A percentile compares a stretch with the other conserved stretches of the same genome.
These are phyloP conservation scores for Salvia miltiorrhiza DNA, from an alignment of 257 asterid genomes.

Conservation along the genomic window DNA sequence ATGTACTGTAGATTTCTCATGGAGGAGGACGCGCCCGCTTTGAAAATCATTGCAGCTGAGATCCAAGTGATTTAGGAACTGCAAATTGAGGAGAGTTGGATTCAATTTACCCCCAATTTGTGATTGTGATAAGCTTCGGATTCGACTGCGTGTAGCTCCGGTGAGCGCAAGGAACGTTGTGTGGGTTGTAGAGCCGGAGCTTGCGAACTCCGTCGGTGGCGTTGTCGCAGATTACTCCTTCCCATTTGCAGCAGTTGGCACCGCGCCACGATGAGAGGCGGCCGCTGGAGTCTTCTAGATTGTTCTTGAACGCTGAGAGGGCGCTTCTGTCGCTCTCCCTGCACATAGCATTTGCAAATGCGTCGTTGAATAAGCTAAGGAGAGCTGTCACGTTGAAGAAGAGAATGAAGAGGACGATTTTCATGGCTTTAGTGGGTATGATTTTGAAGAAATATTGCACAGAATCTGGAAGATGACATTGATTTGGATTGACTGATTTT, in stretches of 20 bases:
- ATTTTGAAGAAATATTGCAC: neutral
- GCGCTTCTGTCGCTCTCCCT: constrained; percentile 16
- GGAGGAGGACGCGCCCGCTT: constrained; percentile 19
- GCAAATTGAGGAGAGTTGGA: constrained; percentile 19
- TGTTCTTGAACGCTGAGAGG: constrained; percentile 18
- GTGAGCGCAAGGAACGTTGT: neutral
- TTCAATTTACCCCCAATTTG: constrained; percentile 24
- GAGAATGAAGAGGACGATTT: neutral
- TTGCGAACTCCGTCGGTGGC: neutral
- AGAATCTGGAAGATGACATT: neutral
- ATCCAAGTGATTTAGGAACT: constrained; percentile 20
- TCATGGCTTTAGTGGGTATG: neutral
- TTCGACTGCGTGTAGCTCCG: neutral
- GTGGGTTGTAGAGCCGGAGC: constrained; percentile 11
- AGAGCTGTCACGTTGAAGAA: neutral
- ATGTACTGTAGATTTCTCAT: constrained; percentile 19
- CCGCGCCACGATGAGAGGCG: constrained; percentile 30
- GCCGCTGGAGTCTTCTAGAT: constrained; percentile 19
- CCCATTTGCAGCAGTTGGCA: constrained; percentile 23
- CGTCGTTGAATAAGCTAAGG: neutral
- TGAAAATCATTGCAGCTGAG: constrained; percentile 28
- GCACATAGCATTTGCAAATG: neutral
- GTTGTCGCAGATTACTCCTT: constrained; percentile 16
- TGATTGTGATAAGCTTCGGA: neutral
- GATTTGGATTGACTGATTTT: neutral